phyloP scores from a whole-genome alignment of 352 stramenopile genomes.

The Hyaloperonospora brassicae region DNA sequence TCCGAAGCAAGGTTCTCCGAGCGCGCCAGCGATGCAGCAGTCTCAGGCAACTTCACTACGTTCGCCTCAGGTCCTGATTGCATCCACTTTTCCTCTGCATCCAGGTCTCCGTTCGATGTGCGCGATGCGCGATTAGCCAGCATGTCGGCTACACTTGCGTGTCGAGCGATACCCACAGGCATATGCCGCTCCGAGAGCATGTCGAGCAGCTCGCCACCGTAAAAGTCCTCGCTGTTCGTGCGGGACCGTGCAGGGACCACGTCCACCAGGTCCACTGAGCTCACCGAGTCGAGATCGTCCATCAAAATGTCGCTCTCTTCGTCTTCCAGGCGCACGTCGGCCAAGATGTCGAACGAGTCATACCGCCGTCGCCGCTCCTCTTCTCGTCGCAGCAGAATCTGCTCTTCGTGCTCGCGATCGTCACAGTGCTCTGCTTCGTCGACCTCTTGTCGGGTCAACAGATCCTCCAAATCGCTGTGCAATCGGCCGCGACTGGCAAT shows the following conservation, averaged over 20 bases:
- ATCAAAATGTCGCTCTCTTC: constrained; percentile 13
- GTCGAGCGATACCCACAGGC: constrained; percentile 22
- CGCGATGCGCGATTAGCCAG: constrained; percentile 14
- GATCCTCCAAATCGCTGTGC: constrained; percentile 17
- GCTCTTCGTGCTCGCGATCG: constrained; percentile 15
- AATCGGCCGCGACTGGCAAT: constrained; percentile 10
- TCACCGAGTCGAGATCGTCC: constrained; percentile 24
- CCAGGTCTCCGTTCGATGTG: constrained; percentile 8
- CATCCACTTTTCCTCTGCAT: constrained; percentile 9
- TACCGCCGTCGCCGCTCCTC: constrained; percentile 24
- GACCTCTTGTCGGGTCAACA: constrained; percentile 17
- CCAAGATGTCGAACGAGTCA: constrained; percentile 28
- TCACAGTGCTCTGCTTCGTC: constrained; percentile 7
- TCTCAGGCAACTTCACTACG: background rate
- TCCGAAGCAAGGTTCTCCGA: constrained; percentile 11
- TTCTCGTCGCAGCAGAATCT: constrained; percentile 1
- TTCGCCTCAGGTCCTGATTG: constrained; percentile 1
- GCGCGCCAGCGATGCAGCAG: constrained; percentile 1
- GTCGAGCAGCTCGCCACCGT: constrained; percentile 20
- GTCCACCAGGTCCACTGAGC: constrained; percentile 23
- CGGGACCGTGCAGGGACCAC: constrained; percentile 19
- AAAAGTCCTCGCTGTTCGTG: constrained; percentile 30
- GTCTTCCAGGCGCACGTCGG: constrained; percentile 18
- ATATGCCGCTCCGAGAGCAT: constrained; percentile 34
- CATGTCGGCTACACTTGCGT: constrained; percentile 31